Base-by-base conservation (phyloP, 176 grass and related monocot species). In the Zoysia pacifica region DNA sequence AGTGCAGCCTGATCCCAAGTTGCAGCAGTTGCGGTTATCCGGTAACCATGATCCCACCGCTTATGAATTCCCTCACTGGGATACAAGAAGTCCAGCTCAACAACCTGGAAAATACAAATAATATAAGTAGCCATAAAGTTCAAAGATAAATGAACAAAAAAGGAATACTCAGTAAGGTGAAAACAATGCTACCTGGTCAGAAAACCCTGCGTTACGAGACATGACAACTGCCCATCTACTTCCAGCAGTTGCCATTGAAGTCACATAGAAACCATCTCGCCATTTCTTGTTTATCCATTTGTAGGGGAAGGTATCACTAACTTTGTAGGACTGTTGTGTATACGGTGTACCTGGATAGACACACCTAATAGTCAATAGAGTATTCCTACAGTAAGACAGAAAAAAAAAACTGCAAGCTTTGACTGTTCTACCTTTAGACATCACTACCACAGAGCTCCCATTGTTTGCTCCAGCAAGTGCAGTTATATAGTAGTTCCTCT, bases 261-360 rank as follows among this genome's bases (percentile, higher is more conserved):
- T 99, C 60, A 99, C 97, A 91, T 86, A 99, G 71, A 96, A 99
- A 82, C 89, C 80, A 79, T 99, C 97, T 40, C 82, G 80, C 97
- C 93, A 99, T 76, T 99, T 99, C 86, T 99, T 99, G 75, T 96
- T 96, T 93, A 99, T 99, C 97, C 97, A 99, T 87, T 99, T 99
- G 82, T 91, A 99, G 70, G 97, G 97, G 64, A 99, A 99, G 69
- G 86, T 93, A 47, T 93, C 88, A 77, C 97, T 91, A 65, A 99
- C 93, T 90, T 99, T 99, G 76, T 99, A 99, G 8, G 97, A 99
- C 52, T 99, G 97, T 47, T 96, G 97, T 70, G 88, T 84, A 82
- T 96, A 96, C 5, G 79, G 37, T 63, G 97, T 93, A 77, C 97
- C 97, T 99, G 74, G 51, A 73, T 63, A 65, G 28, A 47, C 36